These are phyloP conservation scores for Beauveria caledonica DNA, from an alignment of 2,329 filamentous ascomycete species.

Conservation along the genomic window DNA sequence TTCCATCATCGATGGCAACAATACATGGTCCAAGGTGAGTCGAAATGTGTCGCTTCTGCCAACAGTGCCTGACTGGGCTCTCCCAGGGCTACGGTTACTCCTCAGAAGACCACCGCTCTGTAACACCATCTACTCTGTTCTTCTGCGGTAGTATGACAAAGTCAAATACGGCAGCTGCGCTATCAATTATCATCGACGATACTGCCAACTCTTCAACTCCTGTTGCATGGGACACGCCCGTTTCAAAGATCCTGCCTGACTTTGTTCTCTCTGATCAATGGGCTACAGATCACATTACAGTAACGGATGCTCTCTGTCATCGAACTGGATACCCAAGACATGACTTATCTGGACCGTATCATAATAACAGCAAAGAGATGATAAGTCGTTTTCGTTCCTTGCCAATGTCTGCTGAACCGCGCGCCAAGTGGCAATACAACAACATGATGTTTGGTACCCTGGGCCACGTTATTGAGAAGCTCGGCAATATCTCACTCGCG, in stretches of 20 bases:
- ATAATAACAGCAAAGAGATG: constrained; percentile 23
- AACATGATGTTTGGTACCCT: constrained; percentile 40
- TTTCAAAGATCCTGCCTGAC: constrained; percentile 34
- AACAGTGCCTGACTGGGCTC: neutral
- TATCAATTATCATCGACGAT: constrained; percentile 39
- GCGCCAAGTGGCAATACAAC: constrained; percentile 36
- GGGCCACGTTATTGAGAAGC: constrained; percentile 32
- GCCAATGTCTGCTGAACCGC: constrained; percentile 33
- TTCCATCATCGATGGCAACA: constrained; percentile 30
- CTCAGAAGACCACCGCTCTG: constrained; percentile 25
- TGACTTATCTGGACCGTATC: constrained; percentile 22
- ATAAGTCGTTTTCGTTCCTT: constrained; percentile 34
- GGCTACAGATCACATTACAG: constrained; percentile 36
- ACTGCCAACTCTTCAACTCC: constrained; percentile 28
- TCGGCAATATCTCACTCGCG: constrained; percentile 26
- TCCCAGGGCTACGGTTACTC: constrained; percentile 34
- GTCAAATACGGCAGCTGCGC: constrained; percentile 39
- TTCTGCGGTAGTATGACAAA: constrained; percentile 46
- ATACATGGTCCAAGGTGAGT: constrained; percentile 26
- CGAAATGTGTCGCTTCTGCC: neutral
- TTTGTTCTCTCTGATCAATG: constrained; percentile 37
- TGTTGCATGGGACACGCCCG: constrained; percentile 35
- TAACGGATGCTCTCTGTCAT: constrained; percentile 44
- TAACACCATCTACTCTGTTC: constrained; percentile 40
- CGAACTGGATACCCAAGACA: constrained; percentile 38